Evolutionary conservation across 2,329 filamentous ascomycete genomes (phyloP).

Genomic region (Ophiostoma pallidulum): DNA sequence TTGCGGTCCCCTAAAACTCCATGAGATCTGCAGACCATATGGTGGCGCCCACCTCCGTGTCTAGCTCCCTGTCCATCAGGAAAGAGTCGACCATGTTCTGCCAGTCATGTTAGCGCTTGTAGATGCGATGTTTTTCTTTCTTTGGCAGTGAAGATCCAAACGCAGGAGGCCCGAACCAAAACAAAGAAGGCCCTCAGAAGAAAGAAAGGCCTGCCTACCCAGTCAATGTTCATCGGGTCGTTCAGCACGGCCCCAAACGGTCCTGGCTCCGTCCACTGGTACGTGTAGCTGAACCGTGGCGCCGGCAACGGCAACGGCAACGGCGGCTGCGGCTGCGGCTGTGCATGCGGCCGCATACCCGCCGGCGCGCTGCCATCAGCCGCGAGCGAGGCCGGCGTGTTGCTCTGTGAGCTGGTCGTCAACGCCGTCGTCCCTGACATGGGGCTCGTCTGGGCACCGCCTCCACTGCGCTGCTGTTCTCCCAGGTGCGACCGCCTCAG

Average conservation of each 20-base stretch:
- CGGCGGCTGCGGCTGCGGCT: not conserved
- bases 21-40: conserved; percentile 17
- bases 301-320: not conserved
- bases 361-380: not conserved
- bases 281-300: conserved; percentile 3
- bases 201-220: conserved; percentile 9
- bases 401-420: not conserved
- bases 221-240: conserved; percentile 16
- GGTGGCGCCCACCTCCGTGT: conserved; percentile 8
- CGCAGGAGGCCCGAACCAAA: not conserved
- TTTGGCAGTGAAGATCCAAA: not conserved
- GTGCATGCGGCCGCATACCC: too few relatives aligned
- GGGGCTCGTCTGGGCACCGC: not conserved
- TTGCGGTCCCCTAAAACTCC: conserved; percentile 2
- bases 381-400: not conserved
- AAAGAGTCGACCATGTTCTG: conserved; percentile 17
- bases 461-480: not conserved
- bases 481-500: not conserved
- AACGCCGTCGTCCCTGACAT: not conserved
- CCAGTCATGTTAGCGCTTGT: too few relatives aligned
- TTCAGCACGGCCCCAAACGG: conserved; percentile 15
- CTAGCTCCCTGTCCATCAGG: conserved; percentile 11
- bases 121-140: too few relatives aligned
- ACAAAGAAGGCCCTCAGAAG: not conserved
- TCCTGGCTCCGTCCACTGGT: conserved; percentile 14